Evolutionary conservation across 73 alveolate species (phyloP).

Genomic region (Paramecium pentaurelia): DNA sequence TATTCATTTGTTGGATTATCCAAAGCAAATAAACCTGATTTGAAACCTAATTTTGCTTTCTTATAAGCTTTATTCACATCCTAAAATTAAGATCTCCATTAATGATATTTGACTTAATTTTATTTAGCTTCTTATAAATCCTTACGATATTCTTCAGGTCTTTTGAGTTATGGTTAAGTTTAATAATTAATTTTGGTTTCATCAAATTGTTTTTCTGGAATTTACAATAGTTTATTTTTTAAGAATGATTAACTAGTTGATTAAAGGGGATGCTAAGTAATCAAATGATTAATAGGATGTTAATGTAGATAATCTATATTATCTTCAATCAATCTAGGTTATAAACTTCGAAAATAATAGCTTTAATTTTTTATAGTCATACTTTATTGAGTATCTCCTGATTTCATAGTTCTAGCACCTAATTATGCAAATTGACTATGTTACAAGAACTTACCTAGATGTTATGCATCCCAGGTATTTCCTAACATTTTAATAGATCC

Average conservation of each 20-base stretch:
- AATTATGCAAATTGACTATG: neutral
- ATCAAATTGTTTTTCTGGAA: conserved; percentile 28
- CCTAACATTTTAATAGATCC: conserved; percentile 24
- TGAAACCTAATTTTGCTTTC: conserved; percentile 14
- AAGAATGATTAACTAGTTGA: neutral
- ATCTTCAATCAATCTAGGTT: conserved; percentile 11
- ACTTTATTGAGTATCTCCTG: neutral
- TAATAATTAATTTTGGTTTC: neutral
- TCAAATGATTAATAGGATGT: neutral
- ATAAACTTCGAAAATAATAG: neutral
- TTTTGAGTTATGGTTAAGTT: neutral
- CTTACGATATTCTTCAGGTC: neutral
- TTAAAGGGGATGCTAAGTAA: neutral
- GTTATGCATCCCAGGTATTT: conserved; percentile 29
- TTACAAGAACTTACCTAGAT: neutral
- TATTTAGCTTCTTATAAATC: conserved; percentile 4
- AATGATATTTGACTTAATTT: neutral
- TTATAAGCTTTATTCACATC: conserved; percentile 36
- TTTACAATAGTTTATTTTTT: neutral
- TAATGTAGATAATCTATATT: conserved; percentile 4
- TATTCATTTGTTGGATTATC: neutral
- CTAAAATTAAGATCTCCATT: neutral
- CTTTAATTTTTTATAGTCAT: neutral
- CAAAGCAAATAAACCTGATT: conserved; percentile 20
- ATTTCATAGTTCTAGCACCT: neutral